A percentile compares a stretch with the other conserved stretches of the same genome.
Conservation (phyloP, 768 basidiomycete genomes). For the Suillus occidentalis region DNA sequence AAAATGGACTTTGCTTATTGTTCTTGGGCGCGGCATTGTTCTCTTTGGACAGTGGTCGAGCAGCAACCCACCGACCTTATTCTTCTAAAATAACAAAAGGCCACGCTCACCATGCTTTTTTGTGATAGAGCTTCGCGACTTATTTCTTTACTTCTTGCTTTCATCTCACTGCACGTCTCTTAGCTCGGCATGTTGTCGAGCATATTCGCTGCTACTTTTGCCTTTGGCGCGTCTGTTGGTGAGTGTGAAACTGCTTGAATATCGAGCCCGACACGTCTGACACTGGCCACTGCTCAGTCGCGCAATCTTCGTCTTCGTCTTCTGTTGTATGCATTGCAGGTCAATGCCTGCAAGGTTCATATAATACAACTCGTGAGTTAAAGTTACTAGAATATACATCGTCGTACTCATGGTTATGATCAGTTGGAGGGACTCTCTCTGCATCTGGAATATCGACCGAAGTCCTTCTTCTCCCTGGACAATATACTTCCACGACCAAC, state of each 20-base stretch:
- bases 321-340: conserved; percentile 82
- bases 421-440: conserved; percentile 72
- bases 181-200: conserved; percentile 40
- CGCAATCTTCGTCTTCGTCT: conserved; percentile 54
- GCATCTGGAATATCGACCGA: conserved; percentile 51
- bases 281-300: conserved; percentile 35
- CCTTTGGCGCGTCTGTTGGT: conserved; percentile 41
- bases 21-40: conserved; percentile 24
- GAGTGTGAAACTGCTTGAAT: conserved; percentile 13
- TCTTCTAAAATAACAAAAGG: conserved; percentile 29
- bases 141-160: conserved; percentile 18
- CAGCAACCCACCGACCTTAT: conserved; percentile 27
- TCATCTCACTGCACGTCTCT: conserved; percentile 23
- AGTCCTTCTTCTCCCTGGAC: conserved; percentile 71
- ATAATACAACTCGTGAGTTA: conserved; percentile 68
- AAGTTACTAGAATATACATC: neutral
- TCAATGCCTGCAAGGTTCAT: conserved; percentile 81
- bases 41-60: conserved; percentile 10
- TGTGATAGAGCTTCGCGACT: conserved; percentile 25
- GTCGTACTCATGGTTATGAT: conserved; percentile 13
- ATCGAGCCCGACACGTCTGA: conserved; percentile 4
- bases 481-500: conserved; percentile 69
- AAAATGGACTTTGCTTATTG: conserved; percentile 24
- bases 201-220: conserved; percentile 36
- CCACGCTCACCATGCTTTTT: conserved; percentile 16